These are phyloP conservation scores for Barnettozyma pratensis DNA, from an alignment of 805 yeast species.

Conservation along the genomic window DNA sequence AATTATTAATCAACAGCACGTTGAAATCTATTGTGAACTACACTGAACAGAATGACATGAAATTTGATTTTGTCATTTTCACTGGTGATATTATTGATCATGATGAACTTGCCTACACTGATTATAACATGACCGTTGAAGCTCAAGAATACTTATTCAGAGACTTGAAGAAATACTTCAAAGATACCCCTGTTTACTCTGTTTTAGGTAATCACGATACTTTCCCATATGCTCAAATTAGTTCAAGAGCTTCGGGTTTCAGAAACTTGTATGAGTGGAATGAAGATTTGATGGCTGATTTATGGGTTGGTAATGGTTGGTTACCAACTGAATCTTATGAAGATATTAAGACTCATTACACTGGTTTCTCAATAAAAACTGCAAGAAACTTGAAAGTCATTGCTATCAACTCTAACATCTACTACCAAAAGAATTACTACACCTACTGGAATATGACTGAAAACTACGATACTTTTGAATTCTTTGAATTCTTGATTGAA, in stretches of 20 bases:
- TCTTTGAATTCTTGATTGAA: conserved; percentile 52
- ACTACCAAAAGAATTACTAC: conserved; percentile 60
- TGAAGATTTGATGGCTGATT: conserved; percentile 40
- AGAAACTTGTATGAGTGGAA: conserved; percentile 41
- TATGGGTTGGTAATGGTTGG: conserved; percentile 47
- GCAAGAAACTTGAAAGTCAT: conserved; percentile 53
- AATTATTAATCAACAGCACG: conserved; percentile 52
- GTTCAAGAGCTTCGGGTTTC: conserved; percentile 44
- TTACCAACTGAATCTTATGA: conserved; percentile 13
- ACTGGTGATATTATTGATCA: conserved; percentile 77
- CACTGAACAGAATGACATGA: conserved; percentile 28
- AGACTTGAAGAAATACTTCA: conserved; percentile 46
- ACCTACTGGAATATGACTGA: conserved; percentile 45
- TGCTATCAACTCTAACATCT: conserved; percentile 61
- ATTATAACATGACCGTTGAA: conserved; percentile 39
- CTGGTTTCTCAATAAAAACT: conserved; percentile 57
- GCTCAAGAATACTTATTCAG: conserved; percentile 48
- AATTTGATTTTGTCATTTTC: conserved; percentile 58
- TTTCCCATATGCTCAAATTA: conserved; percentile 64
- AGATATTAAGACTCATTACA: conserved; percentile 41
- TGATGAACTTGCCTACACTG: conserved; percentile 44
- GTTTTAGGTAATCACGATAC: conserved; percentile 70
- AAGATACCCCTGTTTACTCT: conserved; percentile 52
- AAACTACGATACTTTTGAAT: conserved; percentile 55
- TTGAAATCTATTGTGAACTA: conserved; percentile 38